Evolutionary conservation across 768 basidiomycete genomes (phyloP).

Genomic region (Suillus subaureus): DNA sequence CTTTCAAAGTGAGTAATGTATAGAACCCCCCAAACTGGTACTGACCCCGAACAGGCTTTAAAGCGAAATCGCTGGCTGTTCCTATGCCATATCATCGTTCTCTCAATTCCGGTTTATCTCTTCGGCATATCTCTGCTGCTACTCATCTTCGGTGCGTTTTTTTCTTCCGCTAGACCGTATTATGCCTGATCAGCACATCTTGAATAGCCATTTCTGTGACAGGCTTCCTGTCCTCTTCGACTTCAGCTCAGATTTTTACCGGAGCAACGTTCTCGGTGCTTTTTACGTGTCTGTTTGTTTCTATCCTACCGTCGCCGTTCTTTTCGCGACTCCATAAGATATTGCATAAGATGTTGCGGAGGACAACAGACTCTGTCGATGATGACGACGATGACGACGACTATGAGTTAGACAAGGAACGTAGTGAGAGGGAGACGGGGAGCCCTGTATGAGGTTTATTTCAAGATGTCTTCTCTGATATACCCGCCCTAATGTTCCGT

Average conservation of each 20-base stretch:
- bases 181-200: not conserved
- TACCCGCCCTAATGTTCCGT: not conserved
- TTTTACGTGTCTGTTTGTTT: not conserved
- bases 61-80: not conserved
- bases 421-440: not conserved
- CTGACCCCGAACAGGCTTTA: not conserved
- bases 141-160: not conserved
- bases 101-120: not conserved
- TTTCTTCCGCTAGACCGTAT: not conserved
- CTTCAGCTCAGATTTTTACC: not conserved
- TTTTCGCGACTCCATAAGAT: not conserved
- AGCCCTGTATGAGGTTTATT: not conserved
- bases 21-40: not conserved
- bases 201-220: not conserved
- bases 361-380: too few species aligned
- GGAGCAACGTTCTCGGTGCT: not conserved
- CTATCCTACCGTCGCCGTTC: not conserved
- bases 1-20: not conserved
- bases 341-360: not conserved
- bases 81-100: not conserved
- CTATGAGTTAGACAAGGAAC: not conserved
- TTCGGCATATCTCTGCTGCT: not conserved
- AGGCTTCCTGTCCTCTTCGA: slow-evolving; percentile 1
- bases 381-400: not conserved
- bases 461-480: not conserved